These are phyloP conservation scores for Cordyceps tenuipes DNA, from an alignment of 2,329 filamentous ascomycete genomes.

Conservation along the genomic window DNA sequence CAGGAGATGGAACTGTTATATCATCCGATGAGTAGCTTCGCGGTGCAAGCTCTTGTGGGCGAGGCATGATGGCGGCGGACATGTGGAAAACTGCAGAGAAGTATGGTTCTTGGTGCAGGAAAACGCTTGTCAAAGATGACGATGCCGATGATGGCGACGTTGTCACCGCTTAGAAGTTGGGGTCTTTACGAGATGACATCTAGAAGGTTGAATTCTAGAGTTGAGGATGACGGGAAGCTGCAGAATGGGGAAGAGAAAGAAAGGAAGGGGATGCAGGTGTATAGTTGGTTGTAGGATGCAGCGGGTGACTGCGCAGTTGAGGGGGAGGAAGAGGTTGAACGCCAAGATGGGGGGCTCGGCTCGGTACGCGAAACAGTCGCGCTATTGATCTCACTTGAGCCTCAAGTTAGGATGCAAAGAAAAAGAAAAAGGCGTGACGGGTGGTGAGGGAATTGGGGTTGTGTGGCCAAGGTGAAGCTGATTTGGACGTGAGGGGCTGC, in stretches of 20 bases:
- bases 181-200: neutral
- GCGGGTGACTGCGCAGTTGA: neutral
- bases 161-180: neutral
- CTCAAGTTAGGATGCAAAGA: neutral
- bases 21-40: neutral
- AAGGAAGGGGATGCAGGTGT: neutral
- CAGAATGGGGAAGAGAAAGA: neutral
- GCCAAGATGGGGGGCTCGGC: neutral
- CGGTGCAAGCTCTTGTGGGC: neutral
- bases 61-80: neutral
- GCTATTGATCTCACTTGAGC: slow-evolving; percentile 1
- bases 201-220: neutral
- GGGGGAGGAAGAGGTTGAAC: neutral
- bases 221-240: neutral
- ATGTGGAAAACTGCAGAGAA: neutral
- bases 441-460: neutral
- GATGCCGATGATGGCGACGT: neutral
- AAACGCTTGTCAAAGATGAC: neutral
- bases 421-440: neutral
- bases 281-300: neutral
- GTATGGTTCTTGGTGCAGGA: neutral
- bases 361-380: neutral
- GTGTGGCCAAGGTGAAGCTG: slow-evolving; percentile 4
- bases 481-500: slow-evolving; percentile 9
- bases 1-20: neutral